A percentile compares a stretch with the other conserved stretches of the same genome.
Evolutionary conservation across 148 eudicot species (phyloP).

Genomic region (Heliamphora exappendiculata): DNA sequence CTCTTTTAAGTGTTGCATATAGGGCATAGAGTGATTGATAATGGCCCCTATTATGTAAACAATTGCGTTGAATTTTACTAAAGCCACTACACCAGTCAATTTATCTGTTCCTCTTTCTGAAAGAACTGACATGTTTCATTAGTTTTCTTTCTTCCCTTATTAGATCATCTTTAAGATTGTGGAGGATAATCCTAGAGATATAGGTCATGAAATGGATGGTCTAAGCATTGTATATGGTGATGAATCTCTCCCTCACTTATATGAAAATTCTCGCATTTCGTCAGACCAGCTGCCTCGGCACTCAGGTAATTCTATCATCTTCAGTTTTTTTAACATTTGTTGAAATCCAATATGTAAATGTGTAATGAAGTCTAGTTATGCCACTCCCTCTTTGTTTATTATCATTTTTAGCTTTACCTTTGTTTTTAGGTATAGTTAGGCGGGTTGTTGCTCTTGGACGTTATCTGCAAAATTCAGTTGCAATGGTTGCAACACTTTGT

Average conservation of each 20-base stretch:
- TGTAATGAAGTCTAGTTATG: background rate
- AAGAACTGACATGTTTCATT: background rate
- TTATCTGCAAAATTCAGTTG: constrained; percentile 84
- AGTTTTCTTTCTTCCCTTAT: constrained; percentile 13
- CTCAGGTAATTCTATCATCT: constrained; percentile 35
- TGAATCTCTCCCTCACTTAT: constrained; percentile 86
- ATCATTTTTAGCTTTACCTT: background rate
- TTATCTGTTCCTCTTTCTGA: background rate
- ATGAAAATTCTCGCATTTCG: constrained; percentile 86
- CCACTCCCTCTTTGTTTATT: background rate
- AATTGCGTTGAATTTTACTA: too few species aligned
- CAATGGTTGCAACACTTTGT: constrained; percentile 94
- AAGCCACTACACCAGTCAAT: too few species aligned
- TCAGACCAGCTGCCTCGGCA: constrained; percentile 79
- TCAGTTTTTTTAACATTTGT: constrained; percentile 11
- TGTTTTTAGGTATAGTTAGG: constrained; percentile 68
- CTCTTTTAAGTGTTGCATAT: background rate
- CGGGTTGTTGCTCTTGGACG: constrained; percentile 94
- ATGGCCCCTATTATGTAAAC: background rate
- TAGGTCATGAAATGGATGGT: constrained; percentile 80
- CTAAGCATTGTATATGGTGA: constrained; percentile 70
- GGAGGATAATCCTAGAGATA: constrained; percentile 90
- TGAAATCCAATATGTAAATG: background rate
- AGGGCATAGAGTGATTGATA: background rate
- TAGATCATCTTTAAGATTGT: constrained; percentile 93